Evolutionary conservation across 345 rosid genomes (phyloP), one percentile per base, ranked within the genome.

Genomic region (Triadica sebifera): DNA sequence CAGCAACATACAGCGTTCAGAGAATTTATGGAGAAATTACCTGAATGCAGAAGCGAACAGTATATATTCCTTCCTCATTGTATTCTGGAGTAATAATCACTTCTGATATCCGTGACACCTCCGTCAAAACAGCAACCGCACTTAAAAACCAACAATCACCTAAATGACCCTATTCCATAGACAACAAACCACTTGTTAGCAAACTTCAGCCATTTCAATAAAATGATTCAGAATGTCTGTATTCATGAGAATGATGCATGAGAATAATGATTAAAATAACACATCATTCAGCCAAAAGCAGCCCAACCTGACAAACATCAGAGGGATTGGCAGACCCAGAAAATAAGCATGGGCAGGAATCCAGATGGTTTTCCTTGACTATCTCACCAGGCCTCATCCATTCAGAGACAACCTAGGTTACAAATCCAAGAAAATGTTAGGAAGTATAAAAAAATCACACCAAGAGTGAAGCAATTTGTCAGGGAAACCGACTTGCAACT

Each of bases 101-200:
- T 79, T 96, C 95, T 58, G 99, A 88, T 87, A 96, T 93, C 58
- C 75, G 92, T 65, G 97, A 91, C 74, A 85, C 99, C 84, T 96
- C 99, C 22, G 99, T 87, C 71, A 93, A 71, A 78, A 96, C 99
- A 73, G 99, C 98, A 75, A 96, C 96, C 47, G 99, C 99, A 76
- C 99, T 96, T 83, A 96, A 81, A 82, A 96, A 96, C 99, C 99
- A 96, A 79, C 99, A 96, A 86, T 96, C 97, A 0, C 99, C 99
- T 81, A 96, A 80, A 25, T 90, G 99, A 46, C 99, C 99, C 99
- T 96, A 67, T 83, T 78, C 3, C 82, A 76, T 78, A 74, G 47
- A 16, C 70, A 77, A 59, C 75, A 16, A 69, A 68, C 34, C 19
- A 45, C 29, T 24, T 58, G 63, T 58, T 56, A 60, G 65, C 71